phyloP scores from a whole-genome alignment of 768 basidiomycete genomes.

The Lactarius evosmus region DNA sequence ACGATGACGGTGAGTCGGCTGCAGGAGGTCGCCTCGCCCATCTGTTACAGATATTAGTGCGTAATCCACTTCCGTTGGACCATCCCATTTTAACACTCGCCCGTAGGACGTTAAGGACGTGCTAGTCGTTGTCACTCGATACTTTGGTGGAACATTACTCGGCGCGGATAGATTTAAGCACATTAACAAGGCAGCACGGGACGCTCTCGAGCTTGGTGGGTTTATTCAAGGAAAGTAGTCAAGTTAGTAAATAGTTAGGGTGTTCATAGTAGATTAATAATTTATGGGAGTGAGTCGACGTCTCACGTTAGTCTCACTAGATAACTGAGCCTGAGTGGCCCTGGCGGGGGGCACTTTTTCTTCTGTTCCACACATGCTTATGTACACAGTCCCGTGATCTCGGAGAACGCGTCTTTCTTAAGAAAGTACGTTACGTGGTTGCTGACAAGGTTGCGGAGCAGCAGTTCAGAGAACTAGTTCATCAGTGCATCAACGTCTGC shows the following conservation, averaged over 20 bases:
- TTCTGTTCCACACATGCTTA: too few relatives aligned
- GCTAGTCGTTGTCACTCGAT: slow-evolving; percentile 88
- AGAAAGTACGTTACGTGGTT: too few relatives aligned
- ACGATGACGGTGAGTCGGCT: slow-evolving; percentile 92
- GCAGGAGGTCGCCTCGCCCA: slow-evolving; percentile 90
- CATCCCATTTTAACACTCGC: neutral
- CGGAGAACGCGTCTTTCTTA: too few relatives aligned
- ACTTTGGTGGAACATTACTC: slow-evolving; percentile 89
- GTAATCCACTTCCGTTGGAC: neutral
- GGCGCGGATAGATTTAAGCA: slow-evolving; percentile 89
- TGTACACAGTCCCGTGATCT: too few relatives aligned
- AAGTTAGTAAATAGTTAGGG: slow-evolving; percentile 10
- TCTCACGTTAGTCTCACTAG: too few relatives aligned
- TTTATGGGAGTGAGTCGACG: neutral
- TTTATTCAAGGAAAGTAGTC: slow-evolving; percentile 64
- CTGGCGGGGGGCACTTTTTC: too few relatives aligned
- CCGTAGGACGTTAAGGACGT: slow-evolving; percentile 75
- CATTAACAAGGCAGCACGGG: slow-evolving; percentile 93
- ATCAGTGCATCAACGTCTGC: neutral
- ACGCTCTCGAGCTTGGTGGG: slow-evolving; percentile 84
- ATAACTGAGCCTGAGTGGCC: too few relatives aligned
- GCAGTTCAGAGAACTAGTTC: too few relatives aligned
- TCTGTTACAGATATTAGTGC: slow-evolving; percentile 46
- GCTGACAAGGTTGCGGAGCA: neutral
- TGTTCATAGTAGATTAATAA: neutral